phyloP scores from a whole-genome alignment of 2,329 filamentous ascomycete genomes.

The Epichloe gansuensis region DNA sequence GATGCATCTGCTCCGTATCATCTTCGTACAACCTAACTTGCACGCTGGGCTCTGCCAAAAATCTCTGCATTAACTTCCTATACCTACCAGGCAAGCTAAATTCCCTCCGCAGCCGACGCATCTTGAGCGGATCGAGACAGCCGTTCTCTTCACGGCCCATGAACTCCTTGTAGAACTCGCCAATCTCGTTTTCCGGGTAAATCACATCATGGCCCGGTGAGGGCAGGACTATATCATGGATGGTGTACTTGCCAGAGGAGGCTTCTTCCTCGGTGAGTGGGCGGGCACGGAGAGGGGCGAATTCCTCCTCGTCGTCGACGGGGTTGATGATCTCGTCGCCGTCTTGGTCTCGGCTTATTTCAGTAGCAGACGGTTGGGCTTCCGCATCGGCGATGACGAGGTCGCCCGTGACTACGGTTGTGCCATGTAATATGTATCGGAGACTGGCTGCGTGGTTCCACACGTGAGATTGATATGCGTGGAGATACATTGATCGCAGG shows the following conservation, averaged over 20 bases:
- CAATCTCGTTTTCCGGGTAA: constrained; percentile 75
- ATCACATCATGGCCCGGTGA: constrained; percentile 83
- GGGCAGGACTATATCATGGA: constrained; percentile 83
- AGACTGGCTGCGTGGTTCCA: constrained; percentile 82
- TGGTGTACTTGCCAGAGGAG: constrained; percentile 58
- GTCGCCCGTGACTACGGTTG: constrained; percentile 67
- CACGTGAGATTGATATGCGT: constrained; percentile 88
- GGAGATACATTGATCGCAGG: constrained; percentile 85
- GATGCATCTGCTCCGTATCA: constrained; percentile 71
- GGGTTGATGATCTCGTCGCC: constrained; percentile 30
- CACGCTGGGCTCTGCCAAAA: constrained; percentile 50
- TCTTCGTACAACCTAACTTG: constrained; percentile 58
- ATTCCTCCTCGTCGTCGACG: constrained; percentile 28
- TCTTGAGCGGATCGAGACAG: constrained; percentile 65
- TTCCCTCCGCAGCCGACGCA: constrained; percentile 77
- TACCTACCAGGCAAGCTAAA: constrained; percentile 83
- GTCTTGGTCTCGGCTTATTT: constrained; percentile 50
- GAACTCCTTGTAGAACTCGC: constrained; percentile 71
- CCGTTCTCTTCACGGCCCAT: constrained; percentile 75
- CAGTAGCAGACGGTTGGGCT: constrained; percentile 14
- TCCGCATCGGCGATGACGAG: constrained; percentile 49
- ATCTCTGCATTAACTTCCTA: constrained; percentile 66
- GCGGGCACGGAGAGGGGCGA: constrained; percentile 45
- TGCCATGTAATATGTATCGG: constrained; percentile 65
- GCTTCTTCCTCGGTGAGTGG: constrained; percentile 67